Percentiles rank a stretch among this genome's conserved stretches.
Evolutionary conservation across 1,139 yeast genomes (phyloP).

Genomic region (Geotrichum citri-aurantii): DNA sequence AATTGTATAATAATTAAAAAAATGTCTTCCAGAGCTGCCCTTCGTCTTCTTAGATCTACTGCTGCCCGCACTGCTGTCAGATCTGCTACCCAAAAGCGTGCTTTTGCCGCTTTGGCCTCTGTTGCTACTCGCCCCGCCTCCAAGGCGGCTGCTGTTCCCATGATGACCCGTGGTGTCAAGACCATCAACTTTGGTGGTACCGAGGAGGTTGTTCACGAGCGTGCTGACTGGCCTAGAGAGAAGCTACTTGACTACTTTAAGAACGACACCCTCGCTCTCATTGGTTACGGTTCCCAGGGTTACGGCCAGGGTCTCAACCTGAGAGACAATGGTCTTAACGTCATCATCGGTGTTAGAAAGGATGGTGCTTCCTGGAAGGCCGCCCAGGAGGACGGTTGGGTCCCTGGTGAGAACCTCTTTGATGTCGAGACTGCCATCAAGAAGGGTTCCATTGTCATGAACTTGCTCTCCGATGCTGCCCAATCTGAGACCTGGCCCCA

Average conservation of each 20-base stretch:
- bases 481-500: conserved; percentile 96
- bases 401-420: conserved; percentile 97
- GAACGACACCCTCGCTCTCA: conserved; percentile 93
- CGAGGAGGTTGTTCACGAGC: conserved; percentile 93
- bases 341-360: conserved; percentile 96
- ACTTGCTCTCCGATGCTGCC: conserved; percentile 98
- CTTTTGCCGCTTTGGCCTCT: conserved; percentile 24
- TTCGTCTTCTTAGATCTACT: conserved; percentile 30
- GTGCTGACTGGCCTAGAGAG: conserved; percentile 99
- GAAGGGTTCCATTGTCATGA: conserved; percentile 93
- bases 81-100: conserved; percentile 26
- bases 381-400: conserved; percentile 99
- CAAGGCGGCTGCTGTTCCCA: conserved; percentile 24
- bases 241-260: conserved; percentile 93
- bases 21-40: conserved; percentile 32
- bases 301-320: conserved; percentile 99
- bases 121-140: conserved; percentile 20
- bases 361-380: conserved; percentile 99
- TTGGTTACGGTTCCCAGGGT: conserved; percentile 99
- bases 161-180: conserved; percentile 71
- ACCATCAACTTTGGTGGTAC: conserved; percentile 96
- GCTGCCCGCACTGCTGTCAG: conserved; percentile 30
- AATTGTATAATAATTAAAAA: background rate
- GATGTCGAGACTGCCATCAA: conserved; percentile 87
- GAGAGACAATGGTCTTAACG: conserved; percentile 98